Evolutionary conservation across 2,329 filamentous ascomycete species (phyloP).

Genomic region (Phaeosphaeriaceae sp.): DNA sequence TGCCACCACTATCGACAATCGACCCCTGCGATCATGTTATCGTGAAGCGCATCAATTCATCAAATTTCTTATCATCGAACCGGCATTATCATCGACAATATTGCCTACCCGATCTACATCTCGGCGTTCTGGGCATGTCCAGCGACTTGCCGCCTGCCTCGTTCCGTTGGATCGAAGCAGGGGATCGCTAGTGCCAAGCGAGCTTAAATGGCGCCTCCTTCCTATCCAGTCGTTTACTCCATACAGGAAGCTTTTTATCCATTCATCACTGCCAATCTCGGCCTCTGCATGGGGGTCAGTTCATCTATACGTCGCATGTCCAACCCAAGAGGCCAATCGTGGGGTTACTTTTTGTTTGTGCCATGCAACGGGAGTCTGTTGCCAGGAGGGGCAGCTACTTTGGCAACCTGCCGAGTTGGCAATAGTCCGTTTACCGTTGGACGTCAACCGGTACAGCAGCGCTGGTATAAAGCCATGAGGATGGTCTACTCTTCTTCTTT

Average conservation of each 20-base stretch:
- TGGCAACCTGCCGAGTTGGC: slow-evolving; percentile 38
- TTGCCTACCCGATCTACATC: slow-evolving; percentile 20
- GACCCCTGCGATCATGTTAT: background rate
- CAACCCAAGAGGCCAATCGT: slow-evolving; percentile 24
- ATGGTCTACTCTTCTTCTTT: background rate
- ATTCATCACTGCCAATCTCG: slow-evolving; percentile 41
- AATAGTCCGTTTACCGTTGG: slow-evolving; percentile 17
- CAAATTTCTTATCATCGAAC: background rate
- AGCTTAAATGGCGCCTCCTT: slow-evolving; percentile 40
- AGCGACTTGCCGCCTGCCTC: background rate
- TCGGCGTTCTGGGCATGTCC: slow-evolving; percentile 21
- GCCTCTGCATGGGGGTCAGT: slow-evolving; percentile 20
- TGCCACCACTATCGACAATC: too few species aligned
- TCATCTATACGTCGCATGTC: slow-evolving; percentile 29
- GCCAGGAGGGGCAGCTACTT: slow-evolving; percentile 35
- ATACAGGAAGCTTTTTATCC: slow-evolving; percentile 37
- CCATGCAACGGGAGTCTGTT: slow-evolving; percentile 16
- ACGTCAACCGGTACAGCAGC: background rate
- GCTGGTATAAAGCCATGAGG: slow-evolving; percentile 32
- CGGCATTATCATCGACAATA: slow-evolving; percentile 14
- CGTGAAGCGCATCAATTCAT: background rate
- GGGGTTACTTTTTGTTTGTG: slow-evolving; percentile 18
- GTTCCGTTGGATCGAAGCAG: too few species aligned
- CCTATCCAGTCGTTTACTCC: slow-evolving; percentile 32
- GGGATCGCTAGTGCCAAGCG: slow-evolving; percentile 27